Base-by-base conservation (phyloP, 805 yeast genomes). In the Pichia scutulata region DNA sequence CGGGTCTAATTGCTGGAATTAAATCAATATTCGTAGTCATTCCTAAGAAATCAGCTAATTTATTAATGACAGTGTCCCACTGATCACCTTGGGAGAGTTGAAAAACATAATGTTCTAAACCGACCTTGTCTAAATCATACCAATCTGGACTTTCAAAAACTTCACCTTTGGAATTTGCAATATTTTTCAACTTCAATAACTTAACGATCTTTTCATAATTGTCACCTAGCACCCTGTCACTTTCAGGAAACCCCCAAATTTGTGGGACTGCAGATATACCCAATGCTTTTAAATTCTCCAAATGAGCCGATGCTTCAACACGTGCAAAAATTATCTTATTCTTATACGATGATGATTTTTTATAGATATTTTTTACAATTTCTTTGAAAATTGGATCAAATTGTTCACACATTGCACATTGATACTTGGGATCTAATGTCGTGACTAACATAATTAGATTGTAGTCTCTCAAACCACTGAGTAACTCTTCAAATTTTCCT, bases 171-270 rank as follows among this genome's bases (percentile, higher is more conserved):
- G 19, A 14, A 6, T 7, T 39, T 23, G 9, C 48, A 18, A 12
- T 46, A n/a, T 14, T 14, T 1, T 40, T 47, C 43, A 14, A 48
- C 18, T 33, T 52, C 44, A 7, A 25, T 21, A 18, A 36, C 23
- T n/a, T 48, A 14, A 10, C 9, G n/a, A 33, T 16, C 19, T 33
- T 23, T 13, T 46, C 47, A 8, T 41, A 25, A 13, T 41, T 25
- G 6, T 39, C 33, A 13, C 57, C 57, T 26, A 50, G 43, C 3
- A 51, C 52, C 3, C 19, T 44, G n/a, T 41, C 41, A 37, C 55
- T 50, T 14, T 49, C 46, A 14, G 89, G 89, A 49, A 78, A 73
- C 2, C 84, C 68, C 80, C 89, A 79, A n/a, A 83, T 56, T 52
- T 79, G 82, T 1, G 95, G 93, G 3, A 83, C 78, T 2, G 78